Percentiles rank a stretch among this genome's conserved stretches.
phyloP scores from a whole-genome alignment of 2,329 filamentous ascomycete genomes.

The Aspergillus candidus region DNA sequence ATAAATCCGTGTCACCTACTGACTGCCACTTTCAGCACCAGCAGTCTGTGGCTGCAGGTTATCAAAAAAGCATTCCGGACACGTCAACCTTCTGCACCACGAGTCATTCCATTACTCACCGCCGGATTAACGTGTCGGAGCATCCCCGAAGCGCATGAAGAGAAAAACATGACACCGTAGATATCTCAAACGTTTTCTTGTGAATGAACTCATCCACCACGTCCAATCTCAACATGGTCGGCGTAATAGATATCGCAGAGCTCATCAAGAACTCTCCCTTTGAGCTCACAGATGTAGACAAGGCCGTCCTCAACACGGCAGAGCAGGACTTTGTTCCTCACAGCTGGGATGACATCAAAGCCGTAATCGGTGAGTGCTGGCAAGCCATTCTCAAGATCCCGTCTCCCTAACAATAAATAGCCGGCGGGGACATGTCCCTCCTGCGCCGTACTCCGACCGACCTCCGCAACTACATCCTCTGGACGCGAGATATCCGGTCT shows the following conservation, averaged over 20 bases:
- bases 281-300: constrained; percentile 2
- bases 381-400: background rate
- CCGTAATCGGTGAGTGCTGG: background rate
- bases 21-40: too few relatives aligned
- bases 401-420: background rate
- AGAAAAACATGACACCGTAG: too few relatives aligned
- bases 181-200: too few relatives aligned
- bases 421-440: background rate
- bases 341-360: background rate
- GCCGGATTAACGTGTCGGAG: too few relatives aligned
- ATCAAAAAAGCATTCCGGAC: too few relatives aligned
- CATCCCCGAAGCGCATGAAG: too few relatives aligned
- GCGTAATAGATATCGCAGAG: background rate
- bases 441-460: constrained; percentile 1
- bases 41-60: too few relatives aligned
- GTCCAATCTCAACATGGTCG: background rate
- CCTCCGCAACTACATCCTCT: constrained; percentile 4
- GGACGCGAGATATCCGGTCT: background rate
- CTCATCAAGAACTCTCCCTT: background rate
- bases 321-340: constrained; percentile 1
- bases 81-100: too few relatives aligned
- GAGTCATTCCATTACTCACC: too few relatives aligned
- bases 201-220: too few relatives aligned
- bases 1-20: too few relatives aligned
- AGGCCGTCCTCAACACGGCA: background rate